A percentile compares a stretch with the other conserved stretches of the same genome.
Evolutionary conservation across 306 rosid species (phyloP).

Genomic region (Quercus parvula): DNA sequence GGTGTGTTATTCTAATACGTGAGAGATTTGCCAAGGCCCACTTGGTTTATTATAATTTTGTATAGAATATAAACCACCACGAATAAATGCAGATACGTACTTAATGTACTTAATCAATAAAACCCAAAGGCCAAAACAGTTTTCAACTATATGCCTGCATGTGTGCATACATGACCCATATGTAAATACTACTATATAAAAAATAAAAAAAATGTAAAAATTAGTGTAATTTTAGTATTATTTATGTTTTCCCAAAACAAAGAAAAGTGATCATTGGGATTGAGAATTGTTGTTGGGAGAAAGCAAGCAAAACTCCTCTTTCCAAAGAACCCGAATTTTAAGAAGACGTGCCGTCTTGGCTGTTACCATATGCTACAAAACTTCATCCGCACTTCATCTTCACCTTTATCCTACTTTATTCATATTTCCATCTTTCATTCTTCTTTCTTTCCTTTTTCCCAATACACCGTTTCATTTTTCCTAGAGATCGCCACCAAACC

Average conservation of each 20-base stretch:
- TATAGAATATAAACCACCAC: too few relatives aligned
- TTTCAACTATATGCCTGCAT: too few relatives aligned
- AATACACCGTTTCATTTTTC: conserved; percentile 17
- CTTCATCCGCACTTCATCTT: conserved; percentile 59
- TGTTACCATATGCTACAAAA: conserved; percentile 28
- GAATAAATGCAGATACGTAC: too few relatives aligned
- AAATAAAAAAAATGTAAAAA: background rate
- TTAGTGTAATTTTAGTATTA: background rate
- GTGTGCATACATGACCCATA: too few relatives aligned
- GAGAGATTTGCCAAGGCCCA: too few relatives aligned
- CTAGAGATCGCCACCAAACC: conserved; percentile 27
- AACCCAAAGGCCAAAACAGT: too few relatives aligned
- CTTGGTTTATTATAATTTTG: too few relatives aligned
- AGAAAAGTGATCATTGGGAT: conserved; percentile 40
- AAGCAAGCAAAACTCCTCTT: conserved; percentile 38
- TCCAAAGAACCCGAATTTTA: conserved; percentile 45
- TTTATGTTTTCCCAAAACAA: background rate
- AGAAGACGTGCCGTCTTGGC: conserved; percentile 93
- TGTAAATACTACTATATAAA: too few relatives aligned
- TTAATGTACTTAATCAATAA: too few relatives aligned
- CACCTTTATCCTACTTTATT: conserved; percentile 25
- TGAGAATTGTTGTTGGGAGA: conserved; percentile 32
- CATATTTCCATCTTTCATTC: background rate
- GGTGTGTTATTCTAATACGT: too few relatives aligned
- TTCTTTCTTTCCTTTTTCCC: conserved; percentile 29